Base-by-base conservation (phyloP, 805 yeast species). In the Saccharomycopsis sp. region DNA sequence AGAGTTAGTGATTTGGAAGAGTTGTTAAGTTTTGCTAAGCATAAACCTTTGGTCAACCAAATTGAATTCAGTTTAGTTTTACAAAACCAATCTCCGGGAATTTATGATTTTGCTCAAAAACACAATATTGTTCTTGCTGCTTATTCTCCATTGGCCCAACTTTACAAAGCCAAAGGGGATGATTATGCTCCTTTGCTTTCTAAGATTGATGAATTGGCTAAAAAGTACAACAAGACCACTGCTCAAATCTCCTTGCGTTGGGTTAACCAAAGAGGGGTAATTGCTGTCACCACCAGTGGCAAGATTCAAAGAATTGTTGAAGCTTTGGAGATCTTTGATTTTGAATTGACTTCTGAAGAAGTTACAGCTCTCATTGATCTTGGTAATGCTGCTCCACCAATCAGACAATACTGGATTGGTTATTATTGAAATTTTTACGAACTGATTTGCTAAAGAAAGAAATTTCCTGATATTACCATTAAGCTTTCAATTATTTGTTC, bases 31-130 rank as follows among this genome's bases (percentile, higher is more conserved):
- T 56, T 55, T 32, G 69, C 75, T 6, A 60, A 63, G 30, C 55
- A 55, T 38, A 65, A 62, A 45, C 85, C 85, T 3, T 66, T 61
- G 44, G 75, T 79, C 25, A 70, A 79, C 52, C 88, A 81, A 57
- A 74, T 81, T 46, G 88, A 80, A 53, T 76, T 66, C 62, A 77
- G 69, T 53, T 77, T 85, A 1, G 74, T 76, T 51, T 61, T 78
- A 49, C 84, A 74, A 52, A 63, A 77, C 47, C 85, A 78, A 55
- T 62, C 79, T 2, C 73, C 76, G 0, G 82, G 76, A 1, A 55
- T 63, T 15, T 61, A 67, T 37, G 66, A 72, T n/a, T 76, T 60
- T 51, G 63, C 70, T 39, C 55, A 66, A 43, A 49, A 63, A 14
- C 53, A 77, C 38, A 63, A 56, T 17, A 74, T 78, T 41, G 51